Percentiles rank a stretch among this genome's conserved stretches.
phyloP scores from a whole-genome alignment of 257 asterid genomes.

The Haberlea rhodopensis region DNA sequence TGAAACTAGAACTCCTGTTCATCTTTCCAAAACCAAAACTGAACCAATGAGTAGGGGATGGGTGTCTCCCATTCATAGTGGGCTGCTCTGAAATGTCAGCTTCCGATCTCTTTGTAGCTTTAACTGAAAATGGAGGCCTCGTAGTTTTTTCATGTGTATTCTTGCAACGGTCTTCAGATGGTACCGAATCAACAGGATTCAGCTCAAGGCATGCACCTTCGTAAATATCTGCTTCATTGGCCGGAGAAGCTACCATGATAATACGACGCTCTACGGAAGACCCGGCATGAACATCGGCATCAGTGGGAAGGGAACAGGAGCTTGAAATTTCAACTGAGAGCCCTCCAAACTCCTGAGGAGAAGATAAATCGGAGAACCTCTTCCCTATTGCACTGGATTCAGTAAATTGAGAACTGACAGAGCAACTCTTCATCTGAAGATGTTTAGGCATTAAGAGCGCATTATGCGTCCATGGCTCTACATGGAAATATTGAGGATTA shows the following conservation, averaged over 20 bases:
- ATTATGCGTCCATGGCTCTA: constrained; percentile 38
- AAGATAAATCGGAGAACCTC: constrained; percentile 1
- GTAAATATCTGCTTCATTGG: constrained; percentile 29
- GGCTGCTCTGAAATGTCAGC: constrained; percentile 36
- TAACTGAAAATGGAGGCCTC: constrained; percentile 31
- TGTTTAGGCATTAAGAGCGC: constrained; percentile 44
- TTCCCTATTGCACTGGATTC: neutral
- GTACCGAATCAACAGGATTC: constrained; percentile 25
- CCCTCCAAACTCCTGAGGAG: constrained; percentile 47
- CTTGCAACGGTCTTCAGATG: constrained; percentile 34
- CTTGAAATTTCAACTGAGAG: constrained; percentile 37
- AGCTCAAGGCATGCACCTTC: constrained; percentile 25
- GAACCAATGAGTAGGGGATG: constrained; percentile 70
- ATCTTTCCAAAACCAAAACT: constrained; percentile 69
- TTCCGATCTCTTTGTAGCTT: constrained; percentile 36
- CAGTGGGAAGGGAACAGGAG: constrained; percentile 63
- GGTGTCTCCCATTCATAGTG: constrained; percentile 50
- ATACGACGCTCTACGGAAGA: constrained; percentile 26
- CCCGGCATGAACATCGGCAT: constrained; percentile 16
- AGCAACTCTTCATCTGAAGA: neutral
- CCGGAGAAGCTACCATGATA: constrained; percentile 26
- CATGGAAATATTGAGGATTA: constrained; percentile 30
- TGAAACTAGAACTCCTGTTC: constrained; percentile 84
- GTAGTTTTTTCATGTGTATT: constrained; percentile 29
- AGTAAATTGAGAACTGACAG: neutral